Evolutionary conservation across 306 rosid species (phyloP).

Genomic region (Corylus avellana): DNA sequence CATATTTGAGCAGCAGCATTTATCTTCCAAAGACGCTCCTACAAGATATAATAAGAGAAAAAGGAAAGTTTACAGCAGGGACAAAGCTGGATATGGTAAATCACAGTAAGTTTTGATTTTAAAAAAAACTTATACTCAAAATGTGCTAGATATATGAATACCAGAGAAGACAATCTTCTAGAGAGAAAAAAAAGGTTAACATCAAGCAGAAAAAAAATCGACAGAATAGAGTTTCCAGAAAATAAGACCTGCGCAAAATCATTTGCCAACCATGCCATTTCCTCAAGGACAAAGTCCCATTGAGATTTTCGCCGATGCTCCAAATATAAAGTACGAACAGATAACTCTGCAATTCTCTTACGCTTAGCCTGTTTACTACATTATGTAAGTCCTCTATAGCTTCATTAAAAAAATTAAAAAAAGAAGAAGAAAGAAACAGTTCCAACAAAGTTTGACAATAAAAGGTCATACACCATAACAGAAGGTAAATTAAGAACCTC

Average conservation of each 20-base stretch:
- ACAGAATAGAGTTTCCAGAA: constrained; percentile 23
- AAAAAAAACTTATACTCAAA: constrained; percentile 13
- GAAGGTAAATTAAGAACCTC: constrained; percentile 56
- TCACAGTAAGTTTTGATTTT: neutral
- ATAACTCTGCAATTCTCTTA: constrained; percentile 88
- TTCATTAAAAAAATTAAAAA: constrained; percentile 11
- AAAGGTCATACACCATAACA: constrained; percentile 26
- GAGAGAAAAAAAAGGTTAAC: neutral
- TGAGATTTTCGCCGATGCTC: constrained; percentile 67
- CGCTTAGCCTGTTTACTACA: constrained; percentile 70
- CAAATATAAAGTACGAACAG: constrained; percentile 54
- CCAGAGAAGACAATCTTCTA: constrained; percentile 3
- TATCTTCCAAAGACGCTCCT: constrained; percentile 99
- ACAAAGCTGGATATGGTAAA: neutral
- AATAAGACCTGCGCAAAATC: constrained; percentile 93
- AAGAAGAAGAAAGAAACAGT: neutral
- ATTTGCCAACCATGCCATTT: constrained; percentile 98
- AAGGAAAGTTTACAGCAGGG: constrained; percentile 13
- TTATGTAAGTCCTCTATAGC: constrained; percentile 30
- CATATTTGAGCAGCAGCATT: constrained; percentile 83
- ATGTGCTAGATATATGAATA: neutral
- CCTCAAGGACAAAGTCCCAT: constrained; percentile 96
- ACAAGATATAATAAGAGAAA: constrained; percentile 17
- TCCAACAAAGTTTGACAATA: constrained; percentile 21
- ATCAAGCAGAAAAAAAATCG: neutral